phyloP scores from a whole-genome alignment of 208 protist genomes.

The Leishmania lainsoni region DNA sequence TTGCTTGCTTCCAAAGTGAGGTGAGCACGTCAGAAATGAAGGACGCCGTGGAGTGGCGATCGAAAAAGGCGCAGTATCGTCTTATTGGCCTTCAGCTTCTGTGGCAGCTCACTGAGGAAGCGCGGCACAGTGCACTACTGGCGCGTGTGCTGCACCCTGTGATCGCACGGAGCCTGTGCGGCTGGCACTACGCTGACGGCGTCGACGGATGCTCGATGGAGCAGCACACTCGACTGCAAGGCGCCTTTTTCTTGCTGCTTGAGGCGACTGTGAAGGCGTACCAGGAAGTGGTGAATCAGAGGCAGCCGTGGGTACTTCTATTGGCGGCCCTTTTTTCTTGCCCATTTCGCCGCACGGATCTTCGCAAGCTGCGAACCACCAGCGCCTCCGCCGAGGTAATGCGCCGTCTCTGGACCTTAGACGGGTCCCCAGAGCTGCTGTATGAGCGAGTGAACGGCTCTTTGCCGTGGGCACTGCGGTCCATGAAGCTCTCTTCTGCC shows the following conservation, averaged over 20 bases:
- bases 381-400: slow-evolving; percentile 24
- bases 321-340: slow-evolving; percentile 65
- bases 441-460: slow-evolving; percentile 55
- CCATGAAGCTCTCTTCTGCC: slow-evolving; percentile 41
- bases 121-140: slow-evolving; percentile 48
- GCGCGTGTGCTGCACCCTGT: slow-evolving; percentile 70
- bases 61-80: slow-evolving; percentile 68
- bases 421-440: slow-evolving; percentile 13
- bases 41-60: slow-evolving; percentile 51
- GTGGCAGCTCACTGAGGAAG: slow-evolving; percentile 78
- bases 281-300: slow-evolving; percentile 13
- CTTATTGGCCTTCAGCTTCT: slow-evolving; percentile 77
- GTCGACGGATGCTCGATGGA: slow-evolving; percentile 87
- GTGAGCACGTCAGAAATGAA: slow-evolving; percentile 57
- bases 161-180: slow-evolving; percentile 77
- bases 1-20: slow-evolving; percentile 75
- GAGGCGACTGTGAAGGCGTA: slow-evolving; percentile 45
- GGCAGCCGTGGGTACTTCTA: slow-evolving; percentile 54
- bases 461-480: slow-evolving; percentile 50
- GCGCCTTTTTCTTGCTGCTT: slow-evolving; percentile 80
- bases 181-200: slow-evolving; percentile 83
- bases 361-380: slow-evolving; percentile 49
- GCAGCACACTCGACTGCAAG: slow-evolving; percentile 73
- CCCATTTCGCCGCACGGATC: slow-evolving; percentile 59
- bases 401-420: slow-evolving; percentile 25